These are phyloP conservation scores for Poa pratensis DNA, from an alignment of 176 grass and related monocot genomes.

Conservation along the genomic window DNA sequence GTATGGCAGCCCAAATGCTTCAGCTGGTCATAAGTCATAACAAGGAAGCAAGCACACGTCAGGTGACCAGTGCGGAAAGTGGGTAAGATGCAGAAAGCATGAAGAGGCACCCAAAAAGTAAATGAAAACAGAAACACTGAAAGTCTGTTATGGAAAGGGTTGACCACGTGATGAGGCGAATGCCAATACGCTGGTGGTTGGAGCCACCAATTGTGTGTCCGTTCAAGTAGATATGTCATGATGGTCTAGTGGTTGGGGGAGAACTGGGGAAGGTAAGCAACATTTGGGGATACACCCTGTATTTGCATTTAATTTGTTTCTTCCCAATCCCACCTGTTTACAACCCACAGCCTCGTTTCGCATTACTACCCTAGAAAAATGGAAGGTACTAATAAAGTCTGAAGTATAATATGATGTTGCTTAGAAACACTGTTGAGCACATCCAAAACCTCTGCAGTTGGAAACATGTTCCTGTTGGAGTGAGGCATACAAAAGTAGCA, in stretches of 20 bases:
- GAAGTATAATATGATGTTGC: not conserved
- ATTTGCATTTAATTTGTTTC: slow-evolving; percentile 27
- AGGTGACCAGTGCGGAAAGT: not conserved
- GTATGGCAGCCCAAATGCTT: slow-evolving; percentile 77
- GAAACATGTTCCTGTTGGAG: slow-evolving; percentile 25
- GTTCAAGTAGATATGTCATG: slow-evolving; percentile 42
- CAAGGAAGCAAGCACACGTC: slow-evolving; percentile 35
- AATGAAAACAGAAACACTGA: not conserved
- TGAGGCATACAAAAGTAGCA: not conserved
- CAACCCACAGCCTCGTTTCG: not conserved
- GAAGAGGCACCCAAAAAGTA: slow-evolving; percentile 7
- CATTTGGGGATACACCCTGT: slow-evolving; percentile 33
- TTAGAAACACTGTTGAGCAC: not conserved
- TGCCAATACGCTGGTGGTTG: slow-evolving; percentile 46
- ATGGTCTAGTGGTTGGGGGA: slow-evolving; percentile 40
- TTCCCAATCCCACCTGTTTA: slow-evolving; percentile 9
- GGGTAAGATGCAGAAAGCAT: slow-evolving; percentile 30
- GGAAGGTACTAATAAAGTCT: slow-evolving; percentile 1
- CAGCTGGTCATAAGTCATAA: slow-evolving; percentile 52
- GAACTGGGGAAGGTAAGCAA: slow-evolving; percentile 28
- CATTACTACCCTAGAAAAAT: slow-evolving; percentile 6
- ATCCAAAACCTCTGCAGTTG: not conserved
- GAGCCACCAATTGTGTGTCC: slow-evolving; percentile 41
- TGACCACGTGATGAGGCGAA: slow-evolving; percentile 45
- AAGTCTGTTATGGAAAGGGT: slow-evolving; percentile 36